Evolutionary conservation across 2,329 filamentous ascomycete genomes (phyloP).

Genomic region (Claviceps monticola): DNA sequence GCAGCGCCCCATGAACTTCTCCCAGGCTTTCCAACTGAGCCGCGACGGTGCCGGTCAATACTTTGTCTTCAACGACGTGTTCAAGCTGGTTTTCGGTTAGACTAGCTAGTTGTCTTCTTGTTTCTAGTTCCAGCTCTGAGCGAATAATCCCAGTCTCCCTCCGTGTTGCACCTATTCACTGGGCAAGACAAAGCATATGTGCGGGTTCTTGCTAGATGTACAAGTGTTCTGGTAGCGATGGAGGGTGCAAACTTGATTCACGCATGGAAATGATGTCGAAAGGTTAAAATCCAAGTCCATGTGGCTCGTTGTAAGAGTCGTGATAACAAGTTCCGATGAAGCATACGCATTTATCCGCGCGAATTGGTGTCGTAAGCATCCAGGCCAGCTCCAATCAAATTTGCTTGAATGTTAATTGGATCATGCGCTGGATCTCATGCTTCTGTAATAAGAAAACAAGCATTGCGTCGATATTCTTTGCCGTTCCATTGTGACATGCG

Average conservation of each 20-base stretch:
- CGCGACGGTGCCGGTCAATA: constrained; percentile 56
- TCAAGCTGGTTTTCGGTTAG: constrained; percentile 69
- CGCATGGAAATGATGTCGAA: neutral
- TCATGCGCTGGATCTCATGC: too few relatives aligned
- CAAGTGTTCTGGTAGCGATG: neutral
- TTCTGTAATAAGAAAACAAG: too few relatives aligned
- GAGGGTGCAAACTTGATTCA: constrained; percentile 1
- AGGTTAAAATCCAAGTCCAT: neutral
- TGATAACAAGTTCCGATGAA: neutral
- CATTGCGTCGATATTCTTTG: too few relatives aligned
- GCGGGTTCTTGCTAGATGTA: neutral
- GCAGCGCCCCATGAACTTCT: constrained; percentile 78
- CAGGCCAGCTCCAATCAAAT: too few relatives aligned
- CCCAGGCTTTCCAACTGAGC: constrained; percentile 75
- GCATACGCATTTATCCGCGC: too few relatives aligned
- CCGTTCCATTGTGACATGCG: too few relatives aligned
- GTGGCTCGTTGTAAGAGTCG: neutral
- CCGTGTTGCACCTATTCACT: neutral
- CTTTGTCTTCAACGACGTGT: constrained; percentile 89
- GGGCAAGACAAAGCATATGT: neutral
- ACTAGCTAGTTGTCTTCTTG: neutral
- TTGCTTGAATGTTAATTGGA: too few relatives aligned
- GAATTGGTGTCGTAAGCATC: too few relatives aligned
- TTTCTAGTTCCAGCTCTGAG: neutral
- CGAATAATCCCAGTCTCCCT: neutral